phyloP scores from a whole-genome alignment of 1,139 yeast genomes.

The Petasospora rhodanensis region DNA sequence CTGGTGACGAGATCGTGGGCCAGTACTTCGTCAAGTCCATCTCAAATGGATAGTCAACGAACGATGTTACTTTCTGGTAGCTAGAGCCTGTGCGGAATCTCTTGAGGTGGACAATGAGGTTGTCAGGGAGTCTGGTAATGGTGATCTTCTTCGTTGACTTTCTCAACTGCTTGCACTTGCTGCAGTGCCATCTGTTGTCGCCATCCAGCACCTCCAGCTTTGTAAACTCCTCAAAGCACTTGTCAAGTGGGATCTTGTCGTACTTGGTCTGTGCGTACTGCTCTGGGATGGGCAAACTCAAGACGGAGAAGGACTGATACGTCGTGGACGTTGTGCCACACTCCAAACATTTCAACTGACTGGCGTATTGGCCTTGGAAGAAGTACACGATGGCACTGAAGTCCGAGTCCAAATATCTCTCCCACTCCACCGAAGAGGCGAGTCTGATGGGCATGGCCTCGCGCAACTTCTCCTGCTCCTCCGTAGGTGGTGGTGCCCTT shows the following conservation, averaged over 20 bases:
- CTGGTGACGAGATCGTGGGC: conserved; percentile 51
- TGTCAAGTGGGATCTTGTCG: conserved; percentile 34
- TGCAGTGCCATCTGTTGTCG: conserved; percentile 88
- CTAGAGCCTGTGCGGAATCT: conserved; percentile 47
- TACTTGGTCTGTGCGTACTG: conserved; percentile 20
- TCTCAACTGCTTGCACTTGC: conserved; percentile 65
- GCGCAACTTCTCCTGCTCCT: conserved; percentile 69
- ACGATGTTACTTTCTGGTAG: conserved; percentile 30
- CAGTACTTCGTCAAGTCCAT: conserved; percentile 75
- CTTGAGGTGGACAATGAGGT: conserved; percentile 72
- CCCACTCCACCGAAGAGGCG: conserved; percentile 96
- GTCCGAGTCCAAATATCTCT: conserved; percentile 77
- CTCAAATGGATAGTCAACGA: conserved; percentile 38
- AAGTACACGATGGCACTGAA: conserved; percentile 81
- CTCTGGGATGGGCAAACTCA: conserved; percentile 69
- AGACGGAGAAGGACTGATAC: conserved; percentile 72
- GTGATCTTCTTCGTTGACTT: conserved; percentile 64
- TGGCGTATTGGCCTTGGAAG: conserved; percentile 87
- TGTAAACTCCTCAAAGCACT: conserved; percentile 69
- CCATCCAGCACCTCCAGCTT: conserved; percentile 67
- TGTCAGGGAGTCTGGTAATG: conserved; percentile 68
- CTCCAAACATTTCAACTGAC: conserved; percentile 69
- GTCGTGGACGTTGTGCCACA: conserved; percentile 85
- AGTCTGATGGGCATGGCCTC: conserved; percentile 74
- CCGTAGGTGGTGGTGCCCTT: conserved; percentile 55